These are phyloP conservation scores for Eutrema japonicum DNA, from an alignment of 345 rosid species.

Conservation along the genomic window DNA sequence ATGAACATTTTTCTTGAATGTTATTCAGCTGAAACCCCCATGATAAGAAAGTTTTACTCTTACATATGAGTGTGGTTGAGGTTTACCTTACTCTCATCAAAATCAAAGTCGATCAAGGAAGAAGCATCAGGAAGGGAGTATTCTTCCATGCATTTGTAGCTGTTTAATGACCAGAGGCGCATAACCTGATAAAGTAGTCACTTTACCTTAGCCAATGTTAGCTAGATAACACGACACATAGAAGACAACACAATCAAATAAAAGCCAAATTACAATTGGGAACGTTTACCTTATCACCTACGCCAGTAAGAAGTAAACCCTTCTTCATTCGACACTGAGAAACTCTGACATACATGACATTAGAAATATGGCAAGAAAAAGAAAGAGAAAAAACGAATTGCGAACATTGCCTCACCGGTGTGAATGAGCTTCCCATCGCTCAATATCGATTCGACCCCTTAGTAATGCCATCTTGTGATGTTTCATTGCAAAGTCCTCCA, in stretches of 20 bases:
- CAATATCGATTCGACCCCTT: conserved; percentile 53
- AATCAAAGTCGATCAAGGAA: conserved; percentile 80
- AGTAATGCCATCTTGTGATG: conserved; percentile 62
- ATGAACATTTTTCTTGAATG: conserved; percentile 4
- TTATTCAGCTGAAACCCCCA: conserved; percentile 1
- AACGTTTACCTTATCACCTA: conserved; percentile 76
- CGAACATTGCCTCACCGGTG: conserved; percentile 54
- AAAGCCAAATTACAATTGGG: neutral
- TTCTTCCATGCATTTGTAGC: conserved; percentile 71
- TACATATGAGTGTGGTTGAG: neutral
- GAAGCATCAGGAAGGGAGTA: conserved; percentile 62
- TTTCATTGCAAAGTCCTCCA: conserved; percentile 67
- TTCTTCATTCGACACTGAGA: conserved; percentile 84
- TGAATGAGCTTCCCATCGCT: conserved; percentile 88
- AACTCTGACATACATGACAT: conserved; percentile 55
- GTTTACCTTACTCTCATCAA: conserved; percentile 95
- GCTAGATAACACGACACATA: neutral
- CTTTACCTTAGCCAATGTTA: neutral
- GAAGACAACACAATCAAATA: neutral
- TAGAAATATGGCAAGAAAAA: neutral
- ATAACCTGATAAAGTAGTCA: conserved; percentile 61
- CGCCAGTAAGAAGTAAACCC: conserved; percentile 88
- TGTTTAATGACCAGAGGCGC: conserved; percentile 85
- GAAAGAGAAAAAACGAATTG: neutral
- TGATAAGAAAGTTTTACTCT: neutral